phyloP scores from a whole-genome alignment of 2,329 filamentous ascomycete genomes.

The Hypoxylon sp. region DNA sequence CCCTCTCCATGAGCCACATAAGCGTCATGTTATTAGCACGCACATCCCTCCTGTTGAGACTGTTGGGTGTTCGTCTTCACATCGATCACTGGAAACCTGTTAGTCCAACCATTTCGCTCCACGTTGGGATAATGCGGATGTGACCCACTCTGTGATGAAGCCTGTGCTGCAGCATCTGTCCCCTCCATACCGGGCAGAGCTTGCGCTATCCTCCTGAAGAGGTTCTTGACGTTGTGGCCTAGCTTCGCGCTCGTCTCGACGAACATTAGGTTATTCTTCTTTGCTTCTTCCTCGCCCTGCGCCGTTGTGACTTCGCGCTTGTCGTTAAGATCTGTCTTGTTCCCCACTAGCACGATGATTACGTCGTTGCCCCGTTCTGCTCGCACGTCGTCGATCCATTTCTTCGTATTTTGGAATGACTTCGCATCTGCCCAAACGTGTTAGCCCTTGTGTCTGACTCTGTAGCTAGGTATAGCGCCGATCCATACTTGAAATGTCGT shows the following conservation, averaged over 20 bases:
- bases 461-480: conserved; percentile 1
- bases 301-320: conserved; percentile 97
- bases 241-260: conserved; percentile 99
- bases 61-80: conserved; percentile 84
- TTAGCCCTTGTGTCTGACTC: conserved; percentile 36
- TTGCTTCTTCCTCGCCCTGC: conserved; percentile 97
- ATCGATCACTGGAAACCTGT: conserved; percentile 79
- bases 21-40: conserved; percentile 62
- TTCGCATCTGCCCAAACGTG: conserved; percentile 74
- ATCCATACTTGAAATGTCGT: conserved; percentile 88
- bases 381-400: conserved; percentile 99
- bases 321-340: conserved; percentile 99
- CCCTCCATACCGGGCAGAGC: conserved; percentile 98
- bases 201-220: conserved; percentile 98
- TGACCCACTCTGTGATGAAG: conserved; percentile 79
- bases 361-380: conserved; percentile 98
- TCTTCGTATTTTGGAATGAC: conserved; percentile 97
- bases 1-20: conserved; percentile 2
- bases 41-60: conserved; percentile 78
- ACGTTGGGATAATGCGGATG: conserved; percentile 6
- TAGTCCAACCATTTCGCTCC: conserved; percentile 41
- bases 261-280: conserved; percentile 98
- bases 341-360: conserved; percentile 97
- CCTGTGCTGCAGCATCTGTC: conserved; percentile 80
- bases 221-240: conserved; percentile 96